Base-by-base conservation (phyloP, 768 basidiomycete species). In the Mycena kentingensis region DNA sequence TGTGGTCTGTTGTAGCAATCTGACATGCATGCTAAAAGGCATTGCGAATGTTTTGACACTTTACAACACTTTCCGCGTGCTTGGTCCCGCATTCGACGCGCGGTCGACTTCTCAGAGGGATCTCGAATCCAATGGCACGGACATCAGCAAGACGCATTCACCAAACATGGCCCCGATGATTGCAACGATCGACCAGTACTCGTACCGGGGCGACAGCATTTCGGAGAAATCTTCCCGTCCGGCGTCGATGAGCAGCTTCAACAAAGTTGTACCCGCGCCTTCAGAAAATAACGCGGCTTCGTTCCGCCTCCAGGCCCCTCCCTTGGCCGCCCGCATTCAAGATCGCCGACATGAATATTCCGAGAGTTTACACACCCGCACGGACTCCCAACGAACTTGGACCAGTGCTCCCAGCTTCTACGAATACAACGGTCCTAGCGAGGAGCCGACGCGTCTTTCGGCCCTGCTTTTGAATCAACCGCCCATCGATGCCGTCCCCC, bases 41-140 rank as follows among this genome's bases (percentile, higher is more conserved):
- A 59, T 83, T 24, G 80, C 81, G 21, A 84, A 90, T 60, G 84
- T 86, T 24, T 51, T 77, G 8, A 71, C 90, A n/a, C 74, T 89
- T 25, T 82, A 78, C 71, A 87, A 85, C 62, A 87, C 84, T 10
- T 79, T 88, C 63, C 79, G 82, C 10, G 75, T 87, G 45, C 69
- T 90, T 28, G 72, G 74, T 8, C 79, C 79, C 22, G 78, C 78
- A 21, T 77, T 84, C 58, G 69, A 77, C 52, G 66, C 64, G 22
- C 65, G 63, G 31, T 57, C 64, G 18, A 54, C 66, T 11, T 54
- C 58, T 19, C 63, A 67, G n/a, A 67, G 65, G 26, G 65, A 60
- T 29, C 48, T 60, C 16, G 58, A 60, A 36, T 55, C 51, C 6
- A 49, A 41, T 24, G 32, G n/a, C 24, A 28, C 45, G 3, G 35